A percentile compares a stretch with the other conserved stretches of the same genome.
Evolutionary conservation across 2,329 filamentous ascomycete genomes (phyloP).

Genomic region (Verticillium zaregamsianum): DNA sequence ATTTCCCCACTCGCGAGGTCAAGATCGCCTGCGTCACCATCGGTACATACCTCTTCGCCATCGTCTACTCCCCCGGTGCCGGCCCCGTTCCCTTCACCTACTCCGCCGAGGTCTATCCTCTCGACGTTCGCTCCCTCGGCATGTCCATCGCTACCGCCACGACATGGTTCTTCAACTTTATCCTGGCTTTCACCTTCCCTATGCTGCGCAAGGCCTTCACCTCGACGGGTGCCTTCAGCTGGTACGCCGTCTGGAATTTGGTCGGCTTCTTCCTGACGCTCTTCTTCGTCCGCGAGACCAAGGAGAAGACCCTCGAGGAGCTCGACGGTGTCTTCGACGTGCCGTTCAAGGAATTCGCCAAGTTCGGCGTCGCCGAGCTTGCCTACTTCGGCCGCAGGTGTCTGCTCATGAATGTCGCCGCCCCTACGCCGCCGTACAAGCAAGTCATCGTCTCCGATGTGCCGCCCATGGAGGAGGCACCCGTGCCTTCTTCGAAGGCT

Average conservation of each 20-base stretch:
- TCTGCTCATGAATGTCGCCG: not conserved
- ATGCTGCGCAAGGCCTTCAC: slow-evolving; percentile 38
- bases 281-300: slow-evolving; percentile 38
- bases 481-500: not conserved
- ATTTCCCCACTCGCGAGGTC: slow-evolving; percentile 30
- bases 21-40: slow-evolving; percentile 40
- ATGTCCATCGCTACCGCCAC: slow-evolving; percentile 56
- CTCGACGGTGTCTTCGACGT: slow-evolving; percentile 22
- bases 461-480: not conserved
- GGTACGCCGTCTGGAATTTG: slow-evolving; percentile 46
- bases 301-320: slow-evolving; percentile 40
- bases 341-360: not conserved
- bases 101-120: slow-evolving; percentile 62
- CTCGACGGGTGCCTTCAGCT: slow-evolving; percentile 42
- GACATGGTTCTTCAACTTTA: slow-evolving; percentile 43
- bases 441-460: not conserved
- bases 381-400: slow-evolving; percentile 7
- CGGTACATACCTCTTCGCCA: slow-evolving; percentile 45
- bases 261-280: slow-evolving; percentile 39
- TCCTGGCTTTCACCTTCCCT: slow-evolving; percentile 42
- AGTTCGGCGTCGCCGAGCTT: slow-evolving; percentile 18
- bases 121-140: slow-evolving; percentile 57
- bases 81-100: slow-evolving; percentile 63
- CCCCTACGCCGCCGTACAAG: not conserved
- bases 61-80: slow-evolving; percentile 55